A percentile compares a stretch with the other conserved stretches of the same genome.
These are phyloP conservation scores for Metschnikowia gelsemii DNA, from an alignment of 805 yeast species.

Conservation along the genomic window DNA sequence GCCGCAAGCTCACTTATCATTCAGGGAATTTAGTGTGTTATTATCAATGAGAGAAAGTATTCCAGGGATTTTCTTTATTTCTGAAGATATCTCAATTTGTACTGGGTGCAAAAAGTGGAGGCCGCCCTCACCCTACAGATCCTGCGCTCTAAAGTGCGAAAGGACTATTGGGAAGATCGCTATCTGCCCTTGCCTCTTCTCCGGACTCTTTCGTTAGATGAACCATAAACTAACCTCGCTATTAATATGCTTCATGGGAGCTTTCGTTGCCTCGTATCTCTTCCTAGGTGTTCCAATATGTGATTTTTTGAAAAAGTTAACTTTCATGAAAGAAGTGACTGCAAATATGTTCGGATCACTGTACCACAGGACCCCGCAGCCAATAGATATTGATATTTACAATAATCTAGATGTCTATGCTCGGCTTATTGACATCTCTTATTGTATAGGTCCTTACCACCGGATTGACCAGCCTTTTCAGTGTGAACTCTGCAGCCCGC, in stretches of 20 bases:
- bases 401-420: conserved; percentile 37
- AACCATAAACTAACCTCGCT: neutral
- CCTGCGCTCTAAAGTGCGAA: neutral
- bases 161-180: too few relatives aligned
- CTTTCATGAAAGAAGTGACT: neutral
- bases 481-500: conserved; percentile 34
- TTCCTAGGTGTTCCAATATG: neutral
- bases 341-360: neutral
- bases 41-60: neutral
- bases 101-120: too few relatives aligned
- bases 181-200: neutral
- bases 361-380: conserved; percentile 10
- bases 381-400: conserved; percentile 27
- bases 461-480: conserved; percentile 37
- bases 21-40: neutral
- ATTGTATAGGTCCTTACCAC: conserved; percentile 36
- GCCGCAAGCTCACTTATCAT: neutral
- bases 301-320: neutral
- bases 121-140: too few relatives aligned
- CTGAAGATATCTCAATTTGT: neutral
- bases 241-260: neutral
- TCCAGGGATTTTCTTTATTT: neutral
- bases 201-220: neutral
- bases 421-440: conserved; percentile 44
- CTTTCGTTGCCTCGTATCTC: neutral